These are phyloP conservation scores for Neofusicoccum ribis DNA, from an alignment of 2,329 filamentous ascomycete species.

Conservation along the genomic window DNA sequence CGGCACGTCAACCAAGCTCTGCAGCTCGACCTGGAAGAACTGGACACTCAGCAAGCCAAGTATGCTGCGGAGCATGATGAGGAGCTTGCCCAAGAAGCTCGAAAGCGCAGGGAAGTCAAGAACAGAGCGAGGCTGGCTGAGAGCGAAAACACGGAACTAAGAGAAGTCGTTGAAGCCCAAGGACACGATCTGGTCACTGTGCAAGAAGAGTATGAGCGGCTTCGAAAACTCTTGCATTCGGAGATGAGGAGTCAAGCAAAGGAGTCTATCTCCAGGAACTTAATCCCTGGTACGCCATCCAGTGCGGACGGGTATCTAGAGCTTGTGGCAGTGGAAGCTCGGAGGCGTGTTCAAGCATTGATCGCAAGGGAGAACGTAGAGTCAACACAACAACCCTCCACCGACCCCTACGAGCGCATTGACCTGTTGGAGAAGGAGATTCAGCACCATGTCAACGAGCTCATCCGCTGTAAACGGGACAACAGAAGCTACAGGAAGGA, in stretches of 20 bases:
- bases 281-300: constrained; percentile 25
- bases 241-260: constrained; percentile 43
- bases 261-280: constrained; percentile 31
- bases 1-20: constrained; percentile 27
- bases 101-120: constrained; percentile 32
- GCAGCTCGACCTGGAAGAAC: constrained; percentile 24
- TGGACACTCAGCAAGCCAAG: constrained; percentile 29
- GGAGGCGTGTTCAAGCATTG: constrained; percentile 30
- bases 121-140: constrained; percentile 31
- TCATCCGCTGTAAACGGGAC: constrained; percentile 52
- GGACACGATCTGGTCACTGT: constrained; percentile 30
- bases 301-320: constrained; percentile 37
- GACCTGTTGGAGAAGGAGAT: constrained; percentile 41
- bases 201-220: constrained; percentile 41
- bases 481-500: constrained; percentile 45
- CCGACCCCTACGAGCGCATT: constrained; percentile 24
- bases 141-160: constrained; percentile 26
- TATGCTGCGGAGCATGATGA: constrained; percentile 9
- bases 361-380: constrained; percentile 24
- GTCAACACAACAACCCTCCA: not conserved
- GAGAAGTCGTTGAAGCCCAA: constrained; percentile 30
- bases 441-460: constrained; percentile 48
- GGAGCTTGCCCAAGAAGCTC: constrained; percentile 27
- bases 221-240: constrained; percentile 41
- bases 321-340: constrained; percentile 35